Base-by-base conservation (phyloP, 805 yeast genomes). In the Naumovozyma dairenensis region DNA sequence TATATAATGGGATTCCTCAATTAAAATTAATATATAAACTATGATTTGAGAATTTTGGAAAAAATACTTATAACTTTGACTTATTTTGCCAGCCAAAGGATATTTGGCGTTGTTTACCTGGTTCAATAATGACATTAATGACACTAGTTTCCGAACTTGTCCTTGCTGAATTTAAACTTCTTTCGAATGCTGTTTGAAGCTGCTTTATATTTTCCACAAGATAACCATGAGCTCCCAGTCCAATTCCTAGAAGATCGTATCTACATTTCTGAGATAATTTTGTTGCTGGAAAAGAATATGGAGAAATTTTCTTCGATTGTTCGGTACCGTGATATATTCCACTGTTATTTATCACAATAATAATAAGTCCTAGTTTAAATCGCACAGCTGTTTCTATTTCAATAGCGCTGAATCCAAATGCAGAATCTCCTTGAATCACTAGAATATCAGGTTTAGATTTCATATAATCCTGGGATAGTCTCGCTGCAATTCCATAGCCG, bases 391-490 rank as follows among this genome's bases (percentile, higher is more conserved):
- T 79, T 47, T 80, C 86, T n/a, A 79, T 41, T 43, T 79, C 87
- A 66, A 77, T 67, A 0, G 74, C 83, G 5, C 80, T 72, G 48
- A 79, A 79, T 2, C 86, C 86, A 59, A 79, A 76, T 2, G 86
- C 86, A 1, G 86, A 78, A 50, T 80, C 86, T 5, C 86, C 87
- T 50, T 76, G 80, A 20, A 79, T 72, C 5, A 78, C 72, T 3
- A 80, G 54, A 0, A 77, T 74, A 5, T 59, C 52, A 28, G 63
- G 57, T 0, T 56, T 46, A 1, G 73, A 74, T 9, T 57, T 37
- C 13, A 16, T 0, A 71, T 63, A 1, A 55, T 55, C 42, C 72
- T 74, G 13, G n/a, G 6, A 10, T 24, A 24, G 5, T 10, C 26
- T 10, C 3, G 82, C 70, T 1, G 82, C 75, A 40, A 79, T 70